These are phyloP conservation scores for Leptographium lundbergii DNA, from an alignment of 2,329 filamentous ascomycete species.

Conservation along the genomic window DNA sequence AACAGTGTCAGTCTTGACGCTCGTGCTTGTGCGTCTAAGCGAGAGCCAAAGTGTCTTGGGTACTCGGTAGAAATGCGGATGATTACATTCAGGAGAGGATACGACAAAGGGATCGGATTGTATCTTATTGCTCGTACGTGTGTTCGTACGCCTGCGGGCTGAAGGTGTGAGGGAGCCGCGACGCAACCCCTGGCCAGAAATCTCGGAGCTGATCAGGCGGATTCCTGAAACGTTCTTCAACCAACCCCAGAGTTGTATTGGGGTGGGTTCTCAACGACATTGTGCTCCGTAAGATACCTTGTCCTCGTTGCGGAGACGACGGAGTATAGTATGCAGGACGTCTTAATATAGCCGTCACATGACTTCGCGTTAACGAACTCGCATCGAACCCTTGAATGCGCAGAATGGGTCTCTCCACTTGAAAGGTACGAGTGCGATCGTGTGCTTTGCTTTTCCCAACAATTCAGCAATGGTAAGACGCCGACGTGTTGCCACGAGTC, in stretches of 20 bases:
- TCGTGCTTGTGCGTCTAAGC: neutral
- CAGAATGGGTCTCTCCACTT: too few species aligned
- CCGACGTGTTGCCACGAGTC: neutral
- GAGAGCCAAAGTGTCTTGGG: neutral
- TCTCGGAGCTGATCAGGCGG: neutral
- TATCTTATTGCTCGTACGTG: neutral
- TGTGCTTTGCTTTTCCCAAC: neutral
- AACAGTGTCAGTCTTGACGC: neutral
- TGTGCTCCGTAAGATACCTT: too few species aligned
- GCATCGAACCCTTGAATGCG: too few species aligned
- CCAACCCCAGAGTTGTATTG: neutral
- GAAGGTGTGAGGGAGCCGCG: neutral
- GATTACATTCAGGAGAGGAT: neutral
- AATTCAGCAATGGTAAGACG: neutral
- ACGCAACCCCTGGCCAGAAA: neutral
- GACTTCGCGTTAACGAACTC: neutral
- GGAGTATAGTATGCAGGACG: neutral
- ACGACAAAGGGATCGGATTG: neutral
- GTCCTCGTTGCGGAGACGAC: neutral
- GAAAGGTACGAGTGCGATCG: too few species aligned
- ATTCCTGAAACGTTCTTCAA: neutral
- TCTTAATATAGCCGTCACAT: neutral
- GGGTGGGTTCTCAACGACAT: neutral
- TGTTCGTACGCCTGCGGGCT: neutral
- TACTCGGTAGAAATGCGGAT: neutral